These are phyloP conservation scores for Barnettozyma vustinii DNA, from an alignment of 805 yeast species.

Conservation along the genomic window DNA sequence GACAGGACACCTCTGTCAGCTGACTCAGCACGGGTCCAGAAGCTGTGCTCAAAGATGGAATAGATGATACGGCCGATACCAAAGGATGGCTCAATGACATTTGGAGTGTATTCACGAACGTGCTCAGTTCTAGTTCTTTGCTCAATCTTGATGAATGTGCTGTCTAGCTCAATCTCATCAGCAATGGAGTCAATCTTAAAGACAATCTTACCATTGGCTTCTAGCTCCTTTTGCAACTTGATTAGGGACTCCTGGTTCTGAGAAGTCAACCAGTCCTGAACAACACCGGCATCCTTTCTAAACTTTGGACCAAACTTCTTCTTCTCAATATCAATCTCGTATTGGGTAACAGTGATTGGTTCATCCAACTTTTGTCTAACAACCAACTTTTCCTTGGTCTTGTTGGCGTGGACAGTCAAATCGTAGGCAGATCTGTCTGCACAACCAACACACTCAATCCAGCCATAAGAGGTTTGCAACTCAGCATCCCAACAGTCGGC, in stretches of 20 bases:
- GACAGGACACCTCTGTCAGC: constrained; percentile 85
- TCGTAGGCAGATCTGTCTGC: constrained; percentile 99
- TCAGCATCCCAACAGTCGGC: constrained; percentile 99
- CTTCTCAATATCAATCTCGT: constrained; percentile 83
- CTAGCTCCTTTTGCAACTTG: constrained; percentile 64
- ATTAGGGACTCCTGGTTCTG: constrained; percentile 86
- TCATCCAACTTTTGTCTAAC: constrained; percentile 86
- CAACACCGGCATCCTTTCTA: constrained; percentile 93
- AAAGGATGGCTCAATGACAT: constrained; percentile 97
- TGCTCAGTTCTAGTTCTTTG: constrained; percentile 81
- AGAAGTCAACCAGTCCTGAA: constrained; percentile 69
- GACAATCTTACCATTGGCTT: constrained; percentile 53
- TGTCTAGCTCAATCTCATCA: constrained; percentile 64
- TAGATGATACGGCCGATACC: constrained; percentile 98
- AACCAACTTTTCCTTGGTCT: constrained; percentile 90
- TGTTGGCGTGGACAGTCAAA: constrained; percentile 89
- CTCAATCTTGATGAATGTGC: constrained; percentile 66
- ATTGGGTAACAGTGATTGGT: constrained; percentile 78
- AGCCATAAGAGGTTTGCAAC: constrained; percentile 90
- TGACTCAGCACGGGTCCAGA: constrained; percentile 92
- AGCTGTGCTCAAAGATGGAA: constrained; percentile 87
- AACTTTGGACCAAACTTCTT: constrained; percentile 97
- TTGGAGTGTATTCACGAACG: constrained; percentile 92
- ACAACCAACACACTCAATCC: constrained; percentile 99
- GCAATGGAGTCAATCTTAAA: constrained; percentile 64